Percentiles rank a stretch among this genome's conserved stretches.
Conservation (phyloP, 106 monocot species). For the Phalaenopsis equestris region DNA sequence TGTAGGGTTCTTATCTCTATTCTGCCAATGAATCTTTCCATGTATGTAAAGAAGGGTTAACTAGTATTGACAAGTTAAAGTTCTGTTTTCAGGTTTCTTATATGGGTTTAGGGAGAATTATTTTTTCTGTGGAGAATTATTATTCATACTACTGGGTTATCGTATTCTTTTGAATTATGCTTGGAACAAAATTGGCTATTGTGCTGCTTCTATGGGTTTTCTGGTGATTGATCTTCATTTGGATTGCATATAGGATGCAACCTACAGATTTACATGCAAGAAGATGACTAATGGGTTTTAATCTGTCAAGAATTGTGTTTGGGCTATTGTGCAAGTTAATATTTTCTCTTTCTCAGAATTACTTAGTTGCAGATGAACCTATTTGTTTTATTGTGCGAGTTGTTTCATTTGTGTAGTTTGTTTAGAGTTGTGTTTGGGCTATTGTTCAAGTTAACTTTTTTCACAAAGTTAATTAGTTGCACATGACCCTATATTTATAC, state of each 20-base stretch:
- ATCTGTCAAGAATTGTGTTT: neutral
- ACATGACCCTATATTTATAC: neutral
- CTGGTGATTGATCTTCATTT: neutral
- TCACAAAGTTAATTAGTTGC: neutral
- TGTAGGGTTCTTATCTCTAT: neutral
- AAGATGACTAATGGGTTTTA: neutral
- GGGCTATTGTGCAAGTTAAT: neutral
- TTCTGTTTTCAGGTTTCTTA: neutral
- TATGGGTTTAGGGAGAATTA: neutral
- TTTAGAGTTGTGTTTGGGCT: neutral
- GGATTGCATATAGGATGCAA: neutral
- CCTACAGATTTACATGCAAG: neutral
- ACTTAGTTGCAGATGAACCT: neutral
- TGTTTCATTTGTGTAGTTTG: neutral
- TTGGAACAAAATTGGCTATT: neutral
- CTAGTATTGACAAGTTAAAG: neutral
- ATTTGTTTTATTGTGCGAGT: neutral
- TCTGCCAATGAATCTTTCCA: too few relatives aligned
- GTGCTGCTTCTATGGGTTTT: neutral
- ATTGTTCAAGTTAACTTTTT: neutral
- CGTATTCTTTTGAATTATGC: neutral
- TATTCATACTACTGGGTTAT: neutral
- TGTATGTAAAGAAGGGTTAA: too few relatives aligned
- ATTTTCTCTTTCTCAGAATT: neutral
- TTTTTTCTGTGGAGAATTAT: neutral